These are phyloP conservation scores for Hypoxylon lenormandii DNA, from an alignment of 495 filamentous ascomycete genomes.

Conservation along the genomic window DNA sequence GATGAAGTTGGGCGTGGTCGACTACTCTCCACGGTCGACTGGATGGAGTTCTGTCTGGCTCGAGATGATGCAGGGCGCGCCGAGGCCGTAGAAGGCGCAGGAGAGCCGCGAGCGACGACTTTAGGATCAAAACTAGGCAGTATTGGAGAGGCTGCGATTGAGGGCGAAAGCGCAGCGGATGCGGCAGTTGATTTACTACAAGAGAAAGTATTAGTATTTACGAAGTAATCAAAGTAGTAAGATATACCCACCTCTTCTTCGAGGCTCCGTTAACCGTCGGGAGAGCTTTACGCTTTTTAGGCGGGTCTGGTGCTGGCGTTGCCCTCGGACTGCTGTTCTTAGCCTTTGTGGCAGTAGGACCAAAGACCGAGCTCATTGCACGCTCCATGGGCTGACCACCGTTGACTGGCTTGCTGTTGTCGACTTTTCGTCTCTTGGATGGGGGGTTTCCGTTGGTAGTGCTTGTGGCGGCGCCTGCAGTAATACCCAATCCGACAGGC, in stretches of 20 bases:
- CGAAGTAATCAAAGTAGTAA: background rate
- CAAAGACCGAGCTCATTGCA: conserved; percentile 71
- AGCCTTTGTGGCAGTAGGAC: conserved; percentile 61
- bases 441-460: conserved; percentile 61
- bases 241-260: conserved; percentile 74
- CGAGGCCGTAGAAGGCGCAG: conserved; percentile 53
- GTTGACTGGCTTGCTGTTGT: conserved; percentile 66
- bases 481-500: conserved; percentile 68
- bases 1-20: conserved; percentile 72
- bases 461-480: conserved; percentile 53
- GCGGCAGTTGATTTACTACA: conserved; percentile 44
- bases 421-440: conserved; percentile 83
- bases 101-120: conserved; percentile 56
- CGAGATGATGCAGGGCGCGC: conserved; percentile 73
- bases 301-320: conserved; percentile 69
- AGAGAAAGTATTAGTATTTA: conserved; percentile 26
- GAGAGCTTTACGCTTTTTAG: conserved; percentile 76
- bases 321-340: conserved; percentile 71
- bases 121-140: conserved; percentile 69
- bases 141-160: conserved; percentile 77
- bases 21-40: conserved; percentile 63
- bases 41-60: conserved; percentile 74
- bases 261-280: conserved; percentile 70
- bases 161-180: conserved; percentile 68
- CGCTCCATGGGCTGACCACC: conserved; percentile 74